phyloP scores from a whole-genome alignment of 176 grass and related monocot genomes.

The Saccharum spontaneum region DNA sequence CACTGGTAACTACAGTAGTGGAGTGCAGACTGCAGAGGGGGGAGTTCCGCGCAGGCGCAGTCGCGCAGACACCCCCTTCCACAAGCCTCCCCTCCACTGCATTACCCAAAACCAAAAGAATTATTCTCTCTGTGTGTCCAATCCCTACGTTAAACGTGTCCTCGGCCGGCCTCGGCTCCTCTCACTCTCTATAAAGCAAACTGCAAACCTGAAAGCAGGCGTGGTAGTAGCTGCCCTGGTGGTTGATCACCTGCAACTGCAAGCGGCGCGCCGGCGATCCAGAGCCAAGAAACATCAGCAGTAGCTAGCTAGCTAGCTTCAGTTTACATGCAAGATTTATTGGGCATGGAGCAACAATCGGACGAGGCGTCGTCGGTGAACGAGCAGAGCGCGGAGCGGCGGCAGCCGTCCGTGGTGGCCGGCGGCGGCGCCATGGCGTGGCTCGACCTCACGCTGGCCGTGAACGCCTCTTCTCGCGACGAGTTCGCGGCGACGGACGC shows the following conservation, averaged over 20 bases:
- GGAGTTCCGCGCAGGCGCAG: background rate
- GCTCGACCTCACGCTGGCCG: constrained; percentile 62
- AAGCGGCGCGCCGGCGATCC: background rate
- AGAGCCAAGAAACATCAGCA: background rate
- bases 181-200: constrained; percentile 53
- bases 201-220: constrained; percentile 26
- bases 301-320: too few relatives aligned
- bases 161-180: background rate
- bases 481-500: background rate
- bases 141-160: constrained; percentile 21
- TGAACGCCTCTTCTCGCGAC: background rate
- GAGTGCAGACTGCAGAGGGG: background rate
- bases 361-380: constrained; percentile 40
- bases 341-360: constrained; percentile 11
- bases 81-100: constrained; percentile 36
- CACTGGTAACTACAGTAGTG: constrained; percentile 19
- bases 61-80: background rate
- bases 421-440: constrained; percentile 28
- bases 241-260: background rate
- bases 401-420: background rate
- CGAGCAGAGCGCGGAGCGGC: background rate
- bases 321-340: constrained; percentile 4
- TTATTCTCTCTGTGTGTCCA: constrained; percentile 18
- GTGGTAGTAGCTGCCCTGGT: background rate
- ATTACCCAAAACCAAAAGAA: constrained; percentile 10